phyloP scores from a whole-genome alignment of 805 yeast species.

The Starmera quercuum region DNA sequence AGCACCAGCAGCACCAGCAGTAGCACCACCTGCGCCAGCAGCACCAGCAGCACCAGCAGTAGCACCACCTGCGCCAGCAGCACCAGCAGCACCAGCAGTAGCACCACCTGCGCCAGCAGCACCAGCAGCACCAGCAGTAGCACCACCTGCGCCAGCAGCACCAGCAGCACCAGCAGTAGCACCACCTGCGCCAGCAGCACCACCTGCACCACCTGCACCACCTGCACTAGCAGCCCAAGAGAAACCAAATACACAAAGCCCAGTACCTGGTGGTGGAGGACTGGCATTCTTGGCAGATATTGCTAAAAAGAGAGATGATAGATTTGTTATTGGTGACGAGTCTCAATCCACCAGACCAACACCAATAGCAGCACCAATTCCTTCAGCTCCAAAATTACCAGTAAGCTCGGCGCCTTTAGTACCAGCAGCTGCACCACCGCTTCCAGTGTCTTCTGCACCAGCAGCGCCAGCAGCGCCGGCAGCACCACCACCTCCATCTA shows the following conservation, averaged over 20 bases:
- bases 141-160: constrained; percentile 14
- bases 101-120: constrained; percentile 14
- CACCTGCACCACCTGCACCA: constrained; percentile 7
- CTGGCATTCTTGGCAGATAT: constrained; percentile 39
- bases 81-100: constrained; percentile 16
- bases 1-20: constrained; percentile 14
- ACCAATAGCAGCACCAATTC: constrained; percentile 10
- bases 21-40: constrained; percentile 15
- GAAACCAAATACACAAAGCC: constrained; percentile 14
- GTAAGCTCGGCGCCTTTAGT: constrained; percentile 22
- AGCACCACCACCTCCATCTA: constrained; percentile 10
- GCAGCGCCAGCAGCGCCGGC: constrained; percentile 18
- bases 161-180: constrained; percentile 10
- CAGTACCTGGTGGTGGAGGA: constrained; percentile 21
- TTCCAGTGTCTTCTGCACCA: constrained; percentile 7
- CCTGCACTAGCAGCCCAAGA: constrained; percentile 8
- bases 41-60: constrained; percentile 17
- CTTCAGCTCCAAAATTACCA: constrained; percentile 14
- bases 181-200: constrained; percentile 10
- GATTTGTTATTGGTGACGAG: constrained; percentile 27
- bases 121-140: constrained; percentile 15
- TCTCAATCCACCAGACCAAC: constrained; percentile 8
- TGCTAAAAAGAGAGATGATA: constrained; percentile 34
- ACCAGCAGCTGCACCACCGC: constrained; percentile 7
- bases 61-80: constrained; percentile 20